phyloP scores from a whole-genome alignment of 2,329 filamentous ascomycete genomes.

The Uncinocarpus reesii region DNA sequence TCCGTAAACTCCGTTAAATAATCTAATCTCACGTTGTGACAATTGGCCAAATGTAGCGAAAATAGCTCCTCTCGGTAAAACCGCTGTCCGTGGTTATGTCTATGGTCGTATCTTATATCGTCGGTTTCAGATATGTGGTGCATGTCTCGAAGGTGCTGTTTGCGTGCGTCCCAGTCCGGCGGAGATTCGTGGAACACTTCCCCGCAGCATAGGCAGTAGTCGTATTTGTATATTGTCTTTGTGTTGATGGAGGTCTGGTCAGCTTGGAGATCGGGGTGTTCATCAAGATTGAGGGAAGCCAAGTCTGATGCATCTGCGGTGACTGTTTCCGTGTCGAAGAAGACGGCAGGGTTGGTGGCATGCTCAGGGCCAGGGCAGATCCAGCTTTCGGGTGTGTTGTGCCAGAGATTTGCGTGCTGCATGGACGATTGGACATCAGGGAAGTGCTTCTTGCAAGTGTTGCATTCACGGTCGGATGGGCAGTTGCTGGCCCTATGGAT shows the following conservation, averaged over 20 bases:
- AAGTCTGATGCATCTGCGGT: slow-evolving; percentile 4
- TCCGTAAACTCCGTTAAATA: slow-evolving; percentile 12
- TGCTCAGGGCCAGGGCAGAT: slow-evolving; percentile 11
- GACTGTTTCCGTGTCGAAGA: slow-evolving; percentile 11
- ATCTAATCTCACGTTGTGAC: slow-evolving; percentile 12
- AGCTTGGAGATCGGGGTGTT: neutral
- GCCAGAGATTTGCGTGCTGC: slow-evolving; percentile 13
- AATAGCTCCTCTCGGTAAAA: slow-evolving; percentile 14
- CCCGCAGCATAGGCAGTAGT: slow-evolving; percentile 14
- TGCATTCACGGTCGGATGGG: neutral
- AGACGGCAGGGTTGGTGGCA: slow-evolving; percentile 8
- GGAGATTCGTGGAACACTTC: slow-evolving; percentile 10
- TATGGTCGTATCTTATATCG: slow-evolving; percentile 2
- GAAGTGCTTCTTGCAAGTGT: slow-evolving; percentile 10
- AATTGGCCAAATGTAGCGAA: slow-evolving; percentile 13
- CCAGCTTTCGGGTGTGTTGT: slow-evolving; percentile 11
- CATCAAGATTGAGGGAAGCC: slow-evolving; percentile 1
- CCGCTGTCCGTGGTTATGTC: slow-evolving; percentile 8
- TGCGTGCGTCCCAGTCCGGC: slow-evolving; percentile 3
- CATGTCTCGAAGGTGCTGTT: slow-evolving; percentile 11
- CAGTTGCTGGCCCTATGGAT: neutral
- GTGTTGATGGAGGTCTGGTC: neutral
- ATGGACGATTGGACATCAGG: slow-evolving; percentile 1
- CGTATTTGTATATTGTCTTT: slow-evolving; percentile 4
- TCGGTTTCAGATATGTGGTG: slow-evolving; percentile 12